phyloP scores from a whole-genome alignment of 2,329 filamentous ascomycete genomes.

The Penicillium janthinellum region DNA sequence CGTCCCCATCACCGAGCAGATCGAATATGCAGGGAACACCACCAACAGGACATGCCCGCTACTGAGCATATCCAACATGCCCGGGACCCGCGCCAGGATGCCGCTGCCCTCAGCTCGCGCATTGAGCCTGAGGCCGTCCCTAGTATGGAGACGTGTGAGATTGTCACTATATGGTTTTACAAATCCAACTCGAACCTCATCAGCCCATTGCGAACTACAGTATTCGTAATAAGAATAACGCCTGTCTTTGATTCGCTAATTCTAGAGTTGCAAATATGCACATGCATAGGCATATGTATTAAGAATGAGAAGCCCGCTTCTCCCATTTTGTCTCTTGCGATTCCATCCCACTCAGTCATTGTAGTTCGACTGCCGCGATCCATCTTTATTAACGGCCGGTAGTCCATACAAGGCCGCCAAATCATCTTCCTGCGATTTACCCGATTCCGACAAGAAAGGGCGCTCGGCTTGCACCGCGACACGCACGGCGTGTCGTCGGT shows the following conservation, averaged over 20 bases:
- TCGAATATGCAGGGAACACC: no score
- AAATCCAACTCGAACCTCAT: no score
- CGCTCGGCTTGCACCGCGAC: slow-evolving; percentile 52
- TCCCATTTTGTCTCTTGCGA: background rate
- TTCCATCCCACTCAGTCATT: slow-evolving; percentile 48
- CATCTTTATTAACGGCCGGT: slow-evolving; percentile 58
- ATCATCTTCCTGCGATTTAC: slow-evolving; percentile 59
- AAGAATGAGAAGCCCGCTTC: slow-evolving; percentile 5
- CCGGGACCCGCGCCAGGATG: no score
- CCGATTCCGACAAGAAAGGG: slow-evolving; percentile 47
- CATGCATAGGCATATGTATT: background rate
- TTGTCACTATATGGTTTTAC: no score
- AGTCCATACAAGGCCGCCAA: slow-evolving; percentile 51
- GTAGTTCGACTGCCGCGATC: slow-evolving; percentile 58
- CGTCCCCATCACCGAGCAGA: no score
- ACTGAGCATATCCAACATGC: no score
- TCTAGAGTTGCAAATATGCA: background rate
- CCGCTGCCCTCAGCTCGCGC: no score
- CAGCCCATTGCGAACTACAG: no score
- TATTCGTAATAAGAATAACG: background rate
- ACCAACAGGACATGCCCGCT: no score
- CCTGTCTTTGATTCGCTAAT: slow-evolving; percentile 1
- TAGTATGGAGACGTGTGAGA: no score
- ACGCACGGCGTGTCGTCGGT: slow-evolving; percentile 57
- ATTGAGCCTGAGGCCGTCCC: no score